A percentile compares a stretch with the other conserved stretches of the same genome.
Conservation (phyloP, 2,329 filamentous ascomycete genomes). For the Dryadomyces quercus-mongolicae region DNA sequence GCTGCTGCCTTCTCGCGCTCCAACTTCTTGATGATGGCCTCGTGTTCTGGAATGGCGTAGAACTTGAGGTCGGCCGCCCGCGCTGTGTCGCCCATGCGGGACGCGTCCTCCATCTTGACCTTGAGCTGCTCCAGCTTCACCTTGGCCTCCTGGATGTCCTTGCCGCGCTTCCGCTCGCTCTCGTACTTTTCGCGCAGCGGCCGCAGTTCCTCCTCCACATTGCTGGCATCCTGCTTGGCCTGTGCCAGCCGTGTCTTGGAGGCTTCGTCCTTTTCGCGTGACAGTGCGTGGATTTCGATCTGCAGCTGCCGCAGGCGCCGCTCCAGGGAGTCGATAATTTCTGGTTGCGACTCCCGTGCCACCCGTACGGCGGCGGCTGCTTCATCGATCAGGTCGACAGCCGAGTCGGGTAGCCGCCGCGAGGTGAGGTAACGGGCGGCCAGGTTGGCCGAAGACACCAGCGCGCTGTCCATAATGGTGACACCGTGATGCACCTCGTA, state of each 20-base stretch:
- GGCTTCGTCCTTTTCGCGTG: constrained; percentile 88
- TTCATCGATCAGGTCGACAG: constrained; percentile 92
- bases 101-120: constrained; percentile 88
- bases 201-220: constrained; percentile 84
- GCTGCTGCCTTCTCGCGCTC: constrained; percentile 70
- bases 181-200: constrained; percentile 94
- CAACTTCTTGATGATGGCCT: constrained; percentile 64
- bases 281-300: constrained; percentile 92
- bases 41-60: constrained; percentile 91
- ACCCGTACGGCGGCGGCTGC: constrained; percentile 94
- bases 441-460: constrained; percentile 82
- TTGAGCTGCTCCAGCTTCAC: constrained; percentile 86
- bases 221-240: constrained; percentile 82
- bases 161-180: constrained; percentile 79
- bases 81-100: constrained; percentile 69
- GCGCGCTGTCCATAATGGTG: constrained; percentile 85
- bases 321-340: constrained; percentile 90
- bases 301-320: constrained; percentile 80
- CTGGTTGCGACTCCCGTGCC: constrained; percentile 88
- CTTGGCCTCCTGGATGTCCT: constrained; percentile 87
- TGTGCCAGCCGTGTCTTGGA: constrained; percentile 71
- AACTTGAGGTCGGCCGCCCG: constrained; percentile 92
- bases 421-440: constrained; percentile 89
- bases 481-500: constrained; percentile 98
- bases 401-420: constrained; percentile 85